Conservation (phyloP, 1,284 basidiomycete genomes). For the Peniophora sp. region DNA sequence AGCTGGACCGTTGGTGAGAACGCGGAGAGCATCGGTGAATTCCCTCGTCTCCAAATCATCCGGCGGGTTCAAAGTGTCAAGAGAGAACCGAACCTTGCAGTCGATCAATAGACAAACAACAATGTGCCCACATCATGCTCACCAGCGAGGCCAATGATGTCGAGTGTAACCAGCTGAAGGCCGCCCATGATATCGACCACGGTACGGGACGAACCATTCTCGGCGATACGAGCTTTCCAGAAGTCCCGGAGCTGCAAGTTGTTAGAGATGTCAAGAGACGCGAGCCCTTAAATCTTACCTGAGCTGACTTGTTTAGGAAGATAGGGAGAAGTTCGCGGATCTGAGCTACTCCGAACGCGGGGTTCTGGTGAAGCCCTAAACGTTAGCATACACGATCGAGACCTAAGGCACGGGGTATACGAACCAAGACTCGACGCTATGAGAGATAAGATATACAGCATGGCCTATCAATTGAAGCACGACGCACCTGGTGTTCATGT, state of each 20-base stretch:
- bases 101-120: not conserved
- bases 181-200: slow-evolving; percentile 32
- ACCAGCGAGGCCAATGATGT: slow-evolving; percentile 44
- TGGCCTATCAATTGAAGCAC: no score
- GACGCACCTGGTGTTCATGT: not conserved
- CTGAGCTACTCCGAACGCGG: slow-evolving; percentile 23
- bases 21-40: slow-evolving; percentile 21
- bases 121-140: not conserved
- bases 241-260: slow-evolving; percentile 17
- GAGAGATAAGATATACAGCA: no score
- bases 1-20: slow-evolving; percentile 11
- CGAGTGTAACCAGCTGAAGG: slow-evolving; percentile 37
- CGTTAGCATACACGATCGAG: no score
- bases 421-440: slow-evolving; percentile 5
- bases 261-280: not conserved
- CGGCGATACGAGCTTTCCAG: slow-evolving; percentile 9
- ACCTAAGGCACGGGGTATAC: no score
- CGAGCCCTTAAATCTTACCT: slow-evolving; percentile 9
- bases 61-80: slow-evolving; percentile 18
- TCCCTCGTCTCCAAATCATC: slow-evolving; percentile 16
- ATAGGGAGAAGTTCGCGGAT: slow-evolving; percentile 22
- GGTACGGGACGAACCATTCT: not conserved
- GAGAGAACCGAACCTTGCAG: slow-evolving; percentile 31
- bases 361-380: slow-evolving; percentile 14
- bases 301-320: slow-evolving; percentile 21